Base-by-base conservation (phyloP, 495 filamentous ascomycete species). In the Neurospora sp. region DNA sequence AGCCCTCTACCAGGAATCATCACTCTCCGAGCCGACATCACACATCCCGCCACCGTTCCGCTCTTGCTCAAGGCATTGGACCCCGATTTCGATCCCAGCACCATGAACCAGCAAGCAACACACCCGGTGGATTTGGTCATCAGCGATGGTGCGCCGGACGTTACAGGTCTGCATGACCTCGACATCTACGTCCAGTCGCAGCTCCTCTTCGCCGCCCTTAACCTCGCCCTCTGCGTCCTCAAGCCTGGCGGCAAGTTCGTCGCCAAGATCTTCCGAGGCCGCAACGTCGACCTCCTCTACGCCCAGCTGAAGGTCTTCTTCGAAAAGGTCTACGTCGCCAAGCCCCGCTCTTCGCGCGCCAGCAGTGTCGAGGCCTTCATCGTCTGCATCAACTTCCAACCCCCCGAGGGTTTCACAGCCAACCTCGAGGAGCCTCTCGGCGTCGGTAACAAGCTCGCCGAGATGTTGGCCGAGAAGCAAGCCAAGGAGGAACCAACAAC, bases 121-220 rank as follows among this genome's bases (percentile, higher is more conserved):
- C 89, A 94, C 72, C 93, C 90, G 0, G 94, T 97, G 31, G 94
- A 97, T 77, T 88, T 99, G 5, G 95, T 99, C 39, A 88, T 99
- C 71, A 96, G 92, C 70, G 96, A 99, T 76, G 96, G 96, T 44
- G 96, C 96, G 1, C 96, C 96, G 9, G 96, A 99, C 79, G 96
- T 98, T 44, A 99, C 96, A 0, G 96, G 96, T 31, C 85, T 99
- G 4, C 96, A 99, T 80, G 96, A 99, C 82, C 87, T 99, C 9
- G 96, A 99, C 81, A 98, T 98, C 77, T 98, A 98, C 81, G 92
- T 99, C 20, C 96, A 99, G 82, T 93, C 93, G 4, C 95, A 98
- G 82, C 89, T 99, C 23, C 91, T 99, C 71, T 97, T 94, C 80
- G 92, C 94, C 3, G 96, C 96, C 0, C 87, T 99, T 18, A 97